Base-by-base conservation (phyloP, 176 grass and related monocot species). In the Oryza meyeriana region DNA sequence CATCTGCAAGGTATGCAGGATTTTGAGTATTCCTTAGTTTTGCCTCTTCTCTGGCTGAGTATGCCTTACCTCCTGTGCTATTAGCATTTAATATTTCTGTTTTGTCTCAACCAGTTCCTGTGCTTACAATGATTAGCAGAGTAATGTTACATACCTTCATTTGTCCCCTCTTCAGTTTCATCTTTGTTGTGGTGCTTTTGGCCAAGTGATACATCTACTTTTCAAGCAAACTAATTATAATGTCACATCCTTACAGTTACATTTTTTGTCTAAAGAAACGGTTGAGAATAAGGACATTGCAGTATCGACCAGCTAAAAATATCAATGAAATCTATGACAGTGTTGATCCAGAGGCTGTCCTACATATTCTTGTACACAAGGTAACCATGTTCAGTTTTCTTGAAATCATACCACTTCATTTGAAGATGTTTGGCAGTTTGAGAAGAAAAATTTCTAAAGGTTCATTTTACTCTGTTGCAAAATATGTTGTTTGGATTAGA, bases 321-420 rank as follows among this genome's bases (percentile, higher is more conserved):
- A 88, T 89, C n/a, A 94, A 86, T 79, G 96, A 99, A 85, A 90
- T 99, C 22, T 95, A 95, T 88, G 91, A 94, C 74, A 92, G 83
- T 83, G 91, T 99, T 71, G 91, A 95, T 88, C 81, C 89, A 34
- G 93, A 99, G 76, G 87, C 83, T 84, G 75, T 94, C 64, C 70
- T 99, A 66, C 92, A 92, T 79, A 94, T 99, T 76, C 96, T 99
- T 85, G 91, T 99, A 87, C 93, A 99, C 74, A 99, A 99, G 93
- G 96, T 99, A 94, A 84, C 40, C 18, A 42, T 82, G 47, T 76
- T 76, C 12, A 78, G 69, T 82, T 88, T 86, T 20, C 1, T 67
- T 64, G 44, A 62, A 62, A 38, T 81, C 5, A 11, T 50, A 61
- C 55, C 55, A 85, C 57, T 63, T 71, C 33, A 39, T 63, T 55